phyloP scores from a whole-genome alignment of 495 filamentous ascomycete species.

The Cercophora samala region DNA sequence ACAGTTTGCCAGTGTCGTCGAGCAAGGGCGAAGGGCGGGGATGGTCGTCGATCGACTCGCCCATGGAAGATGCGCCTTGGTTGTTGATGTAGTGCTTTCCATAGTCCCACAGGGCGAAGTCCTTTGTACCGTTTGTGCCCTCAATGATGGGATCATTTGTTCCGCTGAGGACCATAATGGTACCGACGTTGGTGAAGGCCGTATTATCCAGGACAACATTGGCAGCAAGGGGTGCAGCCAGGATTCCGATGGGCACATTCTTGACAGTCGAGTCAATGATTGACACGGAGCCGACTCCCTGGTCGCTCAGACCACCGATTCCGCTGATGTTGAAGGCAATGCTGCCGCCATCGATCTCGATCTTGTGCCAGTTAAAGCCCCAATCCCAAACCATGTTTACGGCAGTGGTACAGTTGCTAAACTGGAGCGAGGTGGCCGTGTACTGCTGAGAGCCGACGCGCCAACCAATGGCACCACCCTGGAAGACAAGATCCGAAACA shows the following conservation, averaged over 20 bases:
- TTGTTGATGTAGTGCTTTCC: conserved; percentile 55
- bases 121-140: conserved; percentile 43
- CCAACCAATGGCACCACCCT: conserved; percentile 72
- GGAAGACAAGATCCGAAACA: conserved; percentile 73
- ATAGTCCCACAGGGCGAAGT: conserved; percentile 58
- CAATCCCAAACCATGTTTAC: conserved; percentile 80
- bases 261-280: conserved; percentile 65
- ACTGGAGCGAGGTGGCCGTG: conserved; percentile 48
- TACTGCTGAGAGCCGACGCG: conserved; percentile 62
- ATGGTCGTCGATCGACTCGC: conserved; percentile 40
- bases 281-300: conserved; percentile 66
- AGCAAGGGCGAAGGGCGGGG: conserved; percentile 49
- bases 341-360: conserved; percentile 15
- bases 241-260: conserved; percentile 58
- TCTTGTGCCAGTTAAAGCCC: conserved; percentile 48
- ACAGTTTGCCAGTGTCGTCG: conserved; percentile 41
- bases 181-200: conserved; percentile 32
- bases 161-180: conserved; percentile 42
- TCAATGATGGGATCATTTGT: conserved; percentile 44
- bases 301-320: conserved; percentile 45
- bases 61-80: conserved; percentile 35
- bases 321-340: conserved; percentile 31
- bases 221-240: conserved; percentile 53
- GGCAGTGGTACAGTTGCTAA: conserved; percentile 74
- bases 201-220: conserved; percentile 48